Conservation (phyloP, 1,284 basidiomycete genomes). For the Tilletia setariae region DNA sequence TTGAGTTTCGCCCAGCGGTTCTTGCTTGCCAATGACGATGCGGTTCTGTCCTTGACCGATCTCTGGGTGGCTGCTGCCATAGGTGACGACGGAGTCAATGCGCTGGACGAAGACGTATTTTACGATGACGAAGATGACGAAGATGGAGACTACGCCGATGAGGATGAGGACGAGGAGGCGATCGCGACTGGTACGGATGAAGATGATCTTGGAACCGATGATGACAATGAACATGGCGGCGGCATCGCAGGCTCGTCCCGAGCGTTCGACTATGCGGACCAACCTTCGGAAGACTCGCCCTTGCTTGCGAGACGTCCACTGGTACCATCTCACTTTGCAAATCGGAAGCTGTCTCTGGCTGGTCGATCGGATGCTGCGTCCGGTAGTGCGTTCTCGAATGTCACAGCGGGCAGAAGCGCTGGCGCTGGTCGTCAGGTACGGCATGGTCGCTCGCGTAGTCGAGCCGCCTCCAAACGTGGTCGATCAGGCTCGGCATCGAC, state of each 20-base stretch:
- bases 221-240: slow-evolving; percentile 21
- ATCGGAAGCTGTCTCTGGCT: slow-evolving; percentile 31
- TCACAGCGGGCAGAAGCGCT: neutral
- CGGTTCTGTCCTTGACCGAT: slow-evolving; percentile 81
- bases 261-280: neutral
- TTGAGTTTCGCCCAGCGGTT: slow-evolving; percentile 68
- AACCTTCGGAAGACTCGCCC: slow-evolving; percentile 25
- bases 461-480: slow-evolving; percentile 17
- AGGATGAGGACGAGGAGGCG: slow-evolving; percentile 23
- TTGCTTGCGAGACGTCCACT: slow-evolving; percentile 36
- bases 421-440: slow-evolving; percentile 4
- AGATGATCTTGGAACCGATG: slow-evolving; percentile 18
- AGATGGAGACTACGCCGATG: slow-evolving; percentile 48
- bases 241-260: neutral
- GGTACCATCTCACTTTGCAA: slow-evolving; percentile 47
- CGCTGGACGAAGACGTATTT: slow-evolving; percentile 44
- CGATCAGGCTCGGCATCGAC: neutral
- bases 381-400: neutral
- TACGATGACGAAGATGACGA: slow-evolving; percentile 64
- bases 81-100: slow-evolving; percentile 65
- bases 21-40: slow-evolving; percentile 73
- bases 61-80: slow-evolving; percentile 90
- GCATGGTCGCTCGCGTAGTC: slow-evolving; percentile 18
- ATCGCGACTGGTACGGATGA: slow-evolving; percentile 11
- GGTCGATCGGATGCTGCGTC: slow-evolving; percentile 26